These are phyloP conservation scores for Lagenaria siceraria DNA, from an alignment of 306 rosid species.

Conservation along the genomic window DNA sequence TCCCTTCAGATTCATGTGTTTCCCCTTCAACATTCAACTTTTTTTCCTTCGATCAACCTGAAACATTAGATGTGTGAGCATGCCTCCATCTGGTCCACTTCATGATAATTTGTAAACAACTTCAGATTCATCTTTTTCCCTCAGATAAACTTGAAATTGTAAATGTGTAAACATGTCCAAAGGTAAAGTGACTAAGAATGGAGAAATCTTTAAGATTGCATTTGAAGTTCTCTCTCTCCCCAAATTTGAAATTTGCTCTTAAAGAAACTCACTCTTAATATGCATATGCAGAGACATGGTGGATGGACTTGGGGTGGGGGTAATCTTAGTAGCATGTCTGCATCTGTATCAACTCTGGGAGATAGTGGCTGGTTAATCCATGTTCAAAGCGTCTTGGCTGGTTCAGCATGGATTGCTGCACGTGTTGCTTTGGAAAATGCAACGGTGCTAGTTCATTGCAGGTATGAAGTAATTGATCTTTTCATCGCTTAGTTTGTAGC, in stretches of 20 bases:
- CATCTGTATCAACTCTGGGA: conserved; percentile 90
- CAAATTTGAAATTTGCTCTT: background rate
- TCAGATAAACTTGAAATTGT: background rate
- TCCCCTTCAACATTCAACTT: background rate
- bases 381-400: conserved; percentile 85
- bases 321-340: conserved; percentile 94
- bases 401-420: conserved; percentile 97
- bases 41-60: background rate
- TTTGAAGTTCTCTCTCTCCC: background rate
- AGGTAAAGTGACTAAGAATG: background rate
- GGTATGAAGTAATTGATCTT: conserved; percentile 27
- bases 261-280: background rate
- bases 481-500: background rate
- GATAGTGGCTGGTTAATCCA: conserved; percentile 95
- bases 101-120: background rate
- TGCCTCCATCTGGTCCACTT: background rate
- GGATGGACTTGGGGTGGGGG: conserved; percentile 99
- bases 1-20: background rate
- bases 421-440: conserved; percentile 82
- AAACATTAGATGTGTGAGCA: background rate
- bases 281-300: conserved; percentile 66
- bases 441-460: conserved; percentile 96
- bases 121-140: background rate
- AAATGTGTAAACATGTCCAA: background rate
- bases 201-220: background rate